Base-by-base conservation (phyloP, 2,329 filamentous ascomycete genomes). In the Aspergillus sp. region DNA sequence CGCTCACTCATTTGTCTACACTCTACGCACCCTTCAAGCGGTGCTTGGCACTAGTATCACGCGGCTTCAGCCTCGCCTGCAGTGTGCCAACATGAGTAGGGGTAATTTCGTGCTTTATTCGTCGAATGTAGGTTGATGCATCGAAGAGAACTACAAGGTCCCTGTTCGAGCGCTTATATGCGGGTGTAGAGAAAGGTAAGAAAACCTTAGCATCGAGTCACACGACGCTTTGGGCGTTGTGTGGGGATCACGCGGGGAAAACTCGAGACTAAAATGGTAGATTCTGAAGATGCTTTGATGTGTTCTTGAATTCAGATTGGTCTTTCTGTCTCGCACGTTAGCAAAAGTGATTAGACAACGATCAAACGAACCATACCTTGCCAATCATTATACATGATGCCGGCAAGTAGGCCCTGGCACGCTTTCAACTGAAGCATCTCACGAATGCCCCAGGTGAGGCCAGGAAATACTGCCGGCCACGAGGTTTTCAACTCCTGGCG, bases 341-440 rank as follows among this genome's bases (percentile, higher is more conserved):
- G 71, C 59, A 64, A 30, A 46, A 45, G 45, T 28, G 19, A 47
- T 22, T 15, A 30, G n/a, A 23, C 22, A 22, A 15, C 25, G 9
- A 45, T 11, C 3, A 22, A 31, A 34, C n/a, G 23, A 23, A 31
- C 38, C 71, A 55, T 74, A 76, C 74, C 71, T 64, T 57, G 60
- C 64, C 66, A 64, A 60, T 60, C 64, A 66, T 66, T 63, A 57
- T 69, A 68, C 61, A 67, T 57, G 66, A 64, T 64, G 72, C 73
- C 73, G 72, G 61, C 73, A 69, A 64, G 45, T 64, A 64, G 59
- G 38, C 38, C 50, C 43, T 34, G n/a, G 9, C 19, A 23, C 13
- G 31, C 47, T 49, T 19, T 19, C 49, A 47, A 51, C 47, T 53
- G 19, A 15, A 49, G 41, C 23, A 53, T 54, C 34, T 23, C 7